Percentiles rank a stretch among this genome's conserved stretches.
Conservation (phyloP, 148 eudicot genomes). For the Nyssa sinensis region DNA sequence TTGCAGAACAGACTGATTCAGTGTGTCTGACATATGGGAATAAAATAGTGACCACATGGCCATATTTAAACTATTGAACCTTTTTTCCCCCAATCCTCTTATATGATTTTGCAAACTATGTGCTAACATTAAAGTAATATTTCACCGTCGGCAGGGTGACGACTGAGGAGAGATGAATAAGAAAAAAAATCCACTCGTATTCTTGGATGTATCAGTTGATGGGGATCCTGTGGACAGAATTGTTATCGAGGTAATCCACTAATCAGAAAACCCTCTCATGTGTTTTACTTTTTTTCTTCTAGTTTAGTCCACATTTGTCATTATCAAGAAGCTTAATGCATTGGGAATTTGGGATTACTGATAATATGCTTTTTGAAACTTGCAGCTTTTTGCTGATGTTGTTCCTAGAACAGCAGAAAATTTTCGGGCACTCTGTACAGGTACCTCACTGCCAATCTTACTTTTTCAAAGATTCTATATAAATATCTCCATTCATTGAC, state of each 20-base stretch:
- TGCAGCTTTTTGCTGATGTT: slow-evolving; percentile 89
- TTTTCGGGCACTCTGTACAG: slow-evolving; percentile 92
- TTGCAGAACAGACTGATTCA: neutral
- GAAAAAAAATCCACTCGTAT: slow-evolving; percentile 83
- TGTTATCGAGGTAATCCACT: slow-evolving; percentile 63
- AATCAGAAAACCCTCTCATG: neutral
- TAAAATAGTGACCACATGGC: neutral
- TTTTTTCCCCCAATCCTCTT: neutral
- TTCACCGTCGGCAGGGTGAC: slow-evolving; percentile 20
- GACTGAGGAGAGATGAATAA: slow-evolving; percentile 39
- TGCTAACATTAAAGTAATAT: neutral
- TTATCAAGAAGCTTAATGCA: neutral
- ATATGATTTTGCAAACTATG: neutral
- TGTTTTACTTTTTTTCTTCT: neutral
- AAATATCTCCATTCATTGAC: neutral
- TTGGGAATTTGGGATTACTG: slow-evolving; percentile 14
- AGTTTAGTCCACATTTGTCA: neutral
- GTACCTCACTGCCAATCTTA: slow-evolving; percentile 28
- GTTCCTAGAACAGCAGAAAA: slow-evolving; percentile 98
- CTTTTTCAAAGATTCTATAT: neutral
- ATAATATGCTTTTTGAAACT: slow-evolving; percentile 8
- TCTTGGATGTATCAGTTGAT: slow-evolving; percentile 72
- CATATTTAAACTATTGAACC: neutral
- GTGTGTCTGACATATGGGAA: neutral
- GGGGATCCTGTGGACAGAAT: slow-evolving; percentile 65